phyloP scores from a whole-genome alignment of 176 grass and related monocot genomes.

The Cenchrus fungigraminus region DNA sequence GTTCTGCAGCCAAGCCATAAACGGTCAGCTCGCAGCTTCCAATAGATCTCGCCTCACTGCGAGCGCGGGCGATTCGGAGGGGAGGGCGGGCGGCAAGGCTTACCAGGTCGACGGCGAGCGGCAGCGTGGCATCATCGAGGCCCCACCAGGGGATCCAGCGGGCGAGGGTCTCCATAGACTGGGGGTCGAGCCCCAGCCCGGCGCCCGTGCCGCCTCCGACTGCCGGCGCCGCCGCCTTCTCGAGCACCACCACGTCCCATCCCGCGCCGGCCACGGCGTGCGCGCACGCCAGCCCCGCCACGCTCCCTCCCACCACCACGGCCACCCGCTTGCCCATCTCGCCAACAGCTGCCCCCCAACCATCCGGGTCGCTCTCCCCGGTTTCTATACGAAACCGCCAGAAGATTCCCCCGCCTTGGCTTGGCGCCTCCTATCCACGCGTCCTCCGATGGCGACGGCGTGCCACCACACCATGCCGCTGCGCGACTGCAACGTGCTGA shows the following conservation, averaged over 20 bases:
- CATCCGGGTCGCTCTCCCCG: conserved; percentile 9
- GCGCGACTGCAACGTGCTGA: conserved; percentile 60
- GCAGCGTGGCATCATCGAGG: conserved; percentile 43
- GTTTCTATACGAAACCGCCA: conserved; percentile 16
- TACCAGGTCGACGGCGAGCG: conserved; percentile 82
- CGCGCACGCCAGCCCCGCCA: conserved; percentile 76
- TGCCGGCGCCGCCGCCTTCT: conserved; percentile 68
- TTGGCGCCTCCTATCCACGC: conserved; percentile 29
- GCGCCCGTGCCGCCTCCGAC: conserved; percentile 63
- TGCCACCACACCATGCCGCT: conserved; percentile 42
- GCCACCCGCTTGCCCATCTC: conserved; percentile 55
- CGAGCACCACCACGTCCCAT: conserved; percentile 69
- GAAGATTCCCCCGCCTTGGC: not conserved
- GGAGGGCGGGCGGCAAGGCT: not conserved
- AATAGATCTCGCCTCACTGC: not conserved
- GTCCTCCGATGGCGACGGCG: conserved; percentile 41
- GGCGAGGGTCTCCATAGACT: conserved; percentile 63
- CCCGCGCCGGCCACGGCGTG: conserved; percentile 66
- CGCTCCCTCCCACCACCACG: conserved; percentile 83
- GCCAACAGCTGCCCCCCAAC: not conserved
- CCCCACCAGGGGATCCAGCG: conserved; percentile 62
- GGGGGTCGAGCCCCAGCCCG: conserved; percentile 73
- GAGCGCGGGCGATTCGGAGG: not conserved
- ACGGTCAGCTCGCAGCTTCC: not conserved
- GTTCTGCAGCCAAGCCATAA: conserved; percentile 54